phyloP scores from a whole-genome alignment of 352 stramenopile species.

The Phytophthora pseudosyringae region DNA sequence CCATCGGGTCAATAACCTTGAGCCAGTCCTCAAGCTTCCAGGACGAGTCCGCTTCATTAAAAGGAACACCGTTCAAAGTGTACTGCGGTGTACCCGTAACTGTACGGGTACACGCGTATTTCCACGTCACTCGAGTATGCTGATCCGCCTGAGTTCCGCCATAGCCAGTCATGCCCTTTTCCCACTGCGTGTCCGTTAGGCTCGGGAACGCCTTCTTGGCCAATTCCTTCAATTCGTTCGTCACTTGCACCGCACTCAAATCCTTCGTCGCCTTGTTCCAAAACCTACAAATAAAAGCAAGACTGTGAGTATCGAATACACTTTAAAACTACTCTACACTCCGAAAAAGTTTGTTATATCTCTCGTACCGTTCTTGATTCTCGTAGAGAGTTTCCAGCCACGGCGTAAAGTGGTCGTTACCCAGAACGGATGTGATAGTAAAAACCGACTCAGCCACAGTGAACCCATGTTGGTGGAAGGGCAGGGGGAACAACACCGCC shows the following conservation, averaged over 20 bases:
- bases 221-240: conserved; percentile 53
- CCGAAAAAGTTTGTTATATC: not conserved
- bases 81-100: conserved; percentile 79
- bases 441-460: conserved; percentile 60
- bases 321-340: not conserved
- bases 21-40: conserved; percentile 72
- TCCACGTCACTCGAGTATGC: conserved; percentile 62
- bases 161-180: conserved; percentile 69
- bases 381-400: conserved; percentile 78
- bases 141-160: conserved; percentile 70
- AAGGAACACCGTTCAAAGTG: conserved; percentile 74
- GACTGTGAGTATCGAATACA: too few species aligned
- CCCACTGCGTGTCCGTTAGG: conserved; percentile 64
- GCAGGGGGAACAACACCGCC: conserved; percentile 73
- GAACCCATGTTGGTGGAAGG: conserved; percentile 81
- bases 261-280: conserved; percentile 81
- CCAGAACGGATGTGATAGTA: conserved; percentile 62
- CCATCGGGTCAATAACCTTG: conserved; percentile 47
- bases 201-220: conserved; percentile 67
- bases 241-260: conserved; percentile 65
- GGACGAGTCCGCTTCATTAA: conserved; percentile 57
- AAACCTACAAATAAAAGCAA: conserved; percentile 42
- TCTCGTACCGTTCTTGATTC: conserved; percentile 66
- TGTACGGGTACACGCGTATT: conserved; percentile 73
- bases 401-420: conserved; percentile 52